Conservation (phyloP, 345 rosid genomes). For the Melaleuca quinquenervia region DNA sequence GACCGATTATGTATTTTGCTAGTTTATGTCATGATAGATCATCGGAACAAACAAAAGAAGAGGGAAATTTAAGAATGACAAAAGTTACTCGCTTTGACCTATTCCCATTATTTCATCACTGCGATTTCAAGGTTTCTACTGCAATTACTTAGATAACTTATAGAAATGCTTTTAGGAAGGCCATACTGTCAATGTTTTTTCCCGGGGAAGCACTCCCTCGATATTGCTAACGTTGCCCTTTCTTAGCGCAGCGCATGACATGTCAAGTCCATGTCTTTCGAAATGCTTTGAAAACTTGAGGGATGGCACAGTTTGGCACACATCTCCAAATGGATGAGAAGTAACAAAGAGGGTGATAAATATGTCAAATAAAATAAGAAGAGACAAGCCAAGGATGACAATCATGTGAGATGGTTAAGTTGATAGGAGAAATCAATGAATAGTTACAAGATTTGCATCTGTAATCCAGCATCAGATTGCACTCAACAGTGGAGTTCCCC, state of each 20-base stretch:
- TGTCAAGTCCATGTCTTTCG: not conserved
- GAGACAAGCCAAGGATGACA: not conserved
- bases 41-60: not conserved
- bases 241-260: not conserved
- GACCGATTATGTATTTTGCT: not conserved
- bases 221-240: not conserved
- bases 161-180: not conserved
- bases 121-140: not conserved
- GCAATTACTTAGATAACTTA: not conserved
- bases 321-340: not conserved
- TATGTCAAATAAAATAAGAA: not conserved
- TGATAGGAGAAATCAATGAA: not conserved
- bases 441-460: not conserved
- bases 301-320: not conserved
- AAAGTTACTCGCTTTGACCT: not conserved
- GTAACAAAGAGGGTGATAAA: not conserved
- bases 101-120: not conserved
- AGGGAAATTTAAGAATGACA: not conserved
- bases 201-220: not conserved
- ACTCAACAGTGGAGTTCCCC: not conserved
- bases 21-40: not conserved
- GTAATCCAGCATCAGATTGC: not conserved
- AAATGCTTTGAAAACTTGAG: not conserved
- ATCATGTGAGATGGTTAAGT: not conserved
- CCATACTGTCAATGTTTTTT: not conserved